Evolutionary conservation across 148 eudicot species (phyloP), one percentile per base, ranked within the genome.

Genomic region (Rhododendron molle): DNA sequence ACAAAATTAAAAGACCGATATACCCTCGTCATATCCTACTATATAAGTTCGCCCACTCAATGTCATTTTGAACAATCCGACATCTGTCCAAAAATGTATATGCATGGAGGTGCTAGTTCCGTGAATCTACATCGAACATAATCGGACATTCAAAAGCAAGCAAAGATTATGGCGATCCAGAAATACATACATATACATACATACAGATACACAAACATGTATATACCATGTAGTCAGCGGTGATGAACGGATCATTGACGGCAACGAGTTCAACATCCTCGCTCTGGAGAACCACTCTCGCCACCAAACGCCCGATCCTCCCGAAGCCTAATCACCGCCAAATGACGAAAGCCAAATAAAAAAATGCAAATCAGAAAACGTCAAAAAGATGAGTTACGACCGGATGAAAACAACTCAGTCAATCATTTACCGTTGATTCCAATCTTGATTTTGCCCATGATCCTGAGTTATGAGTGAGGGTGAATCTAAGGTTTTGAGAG

Each of bases 181-280:
- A 52, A 1, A 76, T 40, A 38, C n/a, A 36, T 38, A 76, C 79
- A 40, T 13, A 50, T 50, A 13, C 54, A 50, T 13, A 50, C 2
- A 50, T 12, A 50, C 15, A 50, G 15, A 54, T 1, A 54, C 16
- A 54, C 6, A 54, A 54, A 54, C 21, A 54, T 16, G 23, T 16
- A 54, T 54, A 54, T 88, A 93, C 95, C 95, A 93, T 93, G 89
- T 93, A 93, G n/a, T 93, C 95, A 28, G 92, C 89, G 88, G 93
- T 83, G 62, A 93, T 91, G 83, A 93, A 93, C 1, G 95, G 95
- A 88, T 93, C 95, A 40, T 93, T 93, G 69, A 93, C 94, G 6
- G 95, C 95, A 15, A 93, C 95, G 49, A 93, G 94, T 83, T 93
- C 95, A 40, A 93, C 81, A 67, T 93, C 95, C 78, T 93, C 95